These are phyloP conservation scores for Bruguiera hainesii DNA, from an alignment of 441 rosid species.

Conservation along the genomic window DNA sequence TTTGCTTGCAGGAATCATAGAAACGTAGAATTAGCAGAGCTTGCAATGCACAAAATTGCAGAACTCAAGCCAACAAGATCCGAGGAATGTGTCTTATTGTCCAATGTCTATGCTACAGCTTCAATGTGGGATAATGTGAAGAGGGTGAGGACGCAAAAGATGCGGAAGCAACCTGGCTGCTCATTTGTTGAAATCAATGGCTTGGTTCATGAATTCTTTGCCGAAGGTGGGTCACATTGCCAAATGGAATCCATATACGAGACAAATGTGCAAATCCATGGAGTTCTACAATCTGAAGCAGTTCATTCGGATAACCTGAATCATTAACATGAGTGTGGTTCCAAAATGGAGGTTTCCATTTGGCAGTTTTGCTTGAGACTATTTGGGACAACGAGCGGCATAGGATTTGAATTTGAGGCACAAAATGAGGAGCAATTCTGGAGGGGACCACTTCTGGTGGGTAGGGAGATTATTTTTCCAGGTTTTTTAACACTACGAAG, in stretches of 20 bases:
- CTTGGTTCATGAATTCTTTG: constrained; percentile 18
- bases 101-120: constrained; percentile 17
- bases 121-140: constrained; percentile 21
- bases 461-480: no score
- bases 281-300: constrained; percentile 4
- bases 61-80: constrained; percentile 15
- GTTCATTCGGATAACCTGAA: not conserved
- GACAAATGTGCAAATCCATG: constrained; percentile 13
- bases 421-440: no score
- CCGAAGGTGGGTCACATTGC: constrained; percentile 8
- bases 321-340: not conserved
- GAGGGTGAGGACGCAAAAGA: constrained; percentile 11
- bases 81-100: constrained; percentile 7
- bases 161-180: constrained; percentile 20
- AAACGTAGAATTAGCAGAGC: constrained; percentile 22
- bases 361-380: no score
- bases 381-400: no score
- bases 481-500: no score
- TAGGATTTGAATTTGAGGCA: no score
- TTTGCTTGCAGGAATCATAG: constrained; percentile 19
- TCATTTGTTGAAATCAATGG: constrained; percentile 20
- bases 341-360: no score
- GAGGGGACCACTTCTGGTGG: no score
- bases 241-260: not conserved
- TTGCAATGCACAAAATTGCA: constrained; percentile 10